Conservation (phyloP, 2,329 filamentous ascomycete genomes). For the Aspergillus sojae region DNA sequence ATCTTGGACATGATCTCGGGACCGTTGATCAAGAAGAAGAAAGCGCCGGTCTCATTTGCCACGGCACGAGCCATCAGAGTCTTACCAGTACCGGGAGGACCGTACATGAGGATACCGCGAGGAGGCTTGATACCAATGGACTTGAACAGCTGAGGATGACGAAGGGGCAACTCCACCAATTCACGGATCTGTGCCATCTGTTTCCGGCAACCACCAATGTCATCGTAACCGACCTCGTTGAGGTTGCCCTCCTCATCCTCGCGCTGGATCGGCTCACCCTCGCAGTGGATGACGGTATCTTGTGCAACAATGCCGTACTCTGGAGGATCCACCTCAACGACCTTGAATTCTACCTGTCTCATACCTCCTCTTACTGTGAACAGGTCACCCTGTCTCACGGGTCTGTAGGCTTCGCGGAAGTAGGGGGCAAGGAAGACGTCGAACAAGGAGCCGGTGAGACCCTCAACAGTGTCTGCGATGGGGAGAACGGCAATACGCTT, state of each 20-base stretch:
- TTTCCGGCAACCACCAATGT: slow-evolving; percentile 98
- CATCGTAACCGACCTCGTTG: slow-evolving; percentile 98
- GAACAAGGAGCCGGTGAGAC: slow-evolving; percentile 95
- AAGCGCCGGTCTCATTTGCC: slow-evolving; percentile 97
- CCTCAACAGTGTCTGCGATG: slow-evolving; percentile 97
- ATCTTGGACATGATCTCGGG: slow-evolving; percentile 99
- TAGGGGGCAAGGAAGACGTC: slow-evolving; percentile 99
- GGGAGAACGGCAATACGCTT: slow-evolving; percentile 98
- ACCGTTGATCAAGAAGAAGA: slow-evolving; percentile 99
- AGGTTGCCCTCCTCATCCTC: slow-evolving; percentile 99
- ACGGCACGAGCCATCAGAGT: slow-evolving; percentile 98
- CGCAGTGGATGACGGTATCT: slow-evolving; percentile 98
- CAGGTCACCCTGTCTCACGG: slow-evolving; percentile 93
- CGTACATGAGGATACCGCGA: slow-evolving; percentile 94
- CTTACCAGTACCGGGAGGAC: slow-evolving; percentile 98
- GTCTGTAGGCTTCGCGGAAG: slow-evolving; percentile 98
- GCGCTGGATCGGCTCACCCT: slow-evolving; percentile 94
- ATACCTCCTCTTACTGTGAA: slow-evolving; percentile 98
- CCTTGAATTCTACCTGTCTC: slow-evolving; percentile 99
- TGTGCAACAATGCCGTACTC: slow-evolving; percentile 99
- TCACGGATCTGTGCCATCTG: slow-evolving; percentile 99
- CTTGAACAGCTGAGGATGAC: slow-evolving; percentile 99
- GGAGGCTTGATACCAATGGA: slow-evolving; percentile 99
- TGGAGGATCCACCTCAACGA: slow-evolving; percentile 96
- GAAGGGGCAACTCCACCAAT: slow-evolving; percentile 93